Evolutionary conservation across 2,329 filamentous ascomycete genomes (phyloP).

Genomic region (Tympanopsis confertula): DNA sequence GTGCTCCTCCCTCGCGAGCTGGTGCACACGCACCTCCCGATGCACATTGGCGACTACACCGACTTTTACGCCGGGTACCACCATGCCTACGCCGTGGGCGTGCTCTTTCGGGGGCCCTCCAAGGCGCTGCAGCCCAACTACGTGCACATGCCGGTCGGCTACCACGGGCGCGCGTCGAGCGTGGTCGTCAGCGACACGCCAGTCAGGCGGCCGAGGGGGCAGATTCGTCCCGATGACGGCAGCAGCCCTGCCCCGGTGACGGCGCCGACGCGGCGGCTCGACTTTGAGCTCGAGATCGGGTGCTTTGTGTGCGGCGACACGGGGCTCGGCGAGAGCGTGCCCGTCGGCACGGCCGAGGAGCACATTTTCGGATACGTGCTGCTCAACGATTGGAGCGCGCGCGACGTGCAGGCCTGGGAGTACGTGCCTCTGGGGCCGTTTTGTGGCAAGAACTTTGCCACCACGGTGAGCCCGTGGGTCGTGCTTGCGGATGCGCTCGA

Average conservation of each 20-base stretch:
- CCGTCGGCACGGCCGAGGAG: constrained; percentile 53
- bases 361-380: constrained; percentile 70
- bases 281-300: constrained; percentile 72
- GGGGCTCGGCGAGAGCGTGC: constrained; percentile 49
- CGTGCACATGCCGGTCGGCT: constrained; percentile 68
- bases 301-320: constrained; percentile 61
- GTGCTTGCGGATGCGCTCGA: constrained; percentile 67
- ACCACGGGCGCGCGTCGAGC: constrained; percentile 68
- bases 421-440: constrained; percentile 74
- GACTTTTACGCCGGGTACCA: constrained; percentile 76
- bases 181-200: constrained; percentile 65
- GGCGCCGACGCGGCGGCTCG: constrained; percentile 52
- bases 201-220: constrained; percentile 63
- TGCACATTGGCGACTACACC: constrained; percentile 73
- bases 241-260: constrained; percentile 42
- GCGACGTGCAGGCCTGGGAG: constrained; percentile 76
- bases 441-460: constrained; percentile 74
- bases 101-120: constrained; percentile 59
- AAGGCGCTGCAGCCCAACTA: constrained; percentile 75
- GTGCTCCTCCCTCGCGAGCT: constrained; percentile 46
- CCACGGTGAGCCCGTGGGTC: constrained; percentile 69
- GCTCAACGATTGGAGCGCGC: constrained; percentile 79
- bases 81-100: constrained; percentile 59
- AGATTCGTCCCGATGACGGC: constrained; percentile 55
- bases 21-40: constrained; percentile 58